Evolutionary conservation across 1,284 basidiomycete species (phyloP).

Genomic region (Tremellales sp.): DNA sequence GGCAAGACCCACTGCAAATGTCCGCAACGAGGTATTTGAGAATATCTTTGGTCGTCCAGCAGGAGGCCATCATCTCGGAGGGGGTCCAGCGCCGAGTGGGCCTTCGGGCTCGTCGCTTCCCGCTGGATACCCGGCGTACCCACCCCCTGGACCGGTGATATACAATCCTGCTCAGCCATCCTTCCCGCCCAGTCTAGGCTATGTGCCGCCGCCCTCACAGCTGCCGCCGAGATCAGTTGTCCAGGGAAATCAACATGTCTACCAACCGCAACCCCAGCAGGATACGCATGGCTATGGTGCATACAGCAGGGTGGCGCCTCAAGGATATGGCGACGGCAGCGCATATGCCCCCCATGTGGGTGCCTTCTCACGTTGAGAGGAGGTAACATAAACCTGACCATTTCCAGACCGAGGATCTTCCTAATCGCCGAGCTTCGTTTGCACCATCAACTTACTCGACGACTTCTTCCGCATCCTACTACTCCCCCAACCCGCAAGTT

Average conservation of each 20-base stretch:
- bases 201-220: constrained; percentile 8
- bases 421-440: constrained; percentile 14
- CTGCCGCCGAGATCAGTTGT: constrained; percentile 8
- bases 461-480: constrained; percentile 25
- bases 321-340: neutral
- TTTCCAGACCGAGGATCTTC: constrained; percentile 3
- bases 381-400: neutral
- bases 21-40: constrained; percentile 46
- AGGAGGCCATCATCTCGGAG: constrained; percentile 42
- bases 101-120: constrained; percentile 5
- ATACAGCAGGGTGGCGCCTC: neutral
- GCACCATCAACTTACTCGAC: constrained; percentile 33
- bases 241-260: constrained; percentile 2
- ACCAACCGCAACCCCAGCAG: constrained; percentile 3
- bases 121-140: constrained; percentile 10
- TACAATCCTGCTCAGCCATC: constrained; percentile 30
- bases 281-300: constrained; percentile 1
- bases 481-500: constrained; percentile 27
- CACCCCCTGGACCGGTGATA: too few relatives aligned
- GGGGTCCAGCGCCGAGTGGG: neutral
- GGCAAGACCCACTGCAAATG: constrained; percentile 15
- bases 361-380: neutral
- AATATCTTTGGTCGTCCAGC: constrained; percentile 49
- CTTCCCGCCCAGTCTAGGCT: constrained; percentile 22
- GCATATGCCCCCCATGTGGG: neutral